Evolutionary conservation across 129 eudicot genomes (phyloP), one percentile per base, ranked within the genome.

Genomic region (Artemisia argyi): DNA sequence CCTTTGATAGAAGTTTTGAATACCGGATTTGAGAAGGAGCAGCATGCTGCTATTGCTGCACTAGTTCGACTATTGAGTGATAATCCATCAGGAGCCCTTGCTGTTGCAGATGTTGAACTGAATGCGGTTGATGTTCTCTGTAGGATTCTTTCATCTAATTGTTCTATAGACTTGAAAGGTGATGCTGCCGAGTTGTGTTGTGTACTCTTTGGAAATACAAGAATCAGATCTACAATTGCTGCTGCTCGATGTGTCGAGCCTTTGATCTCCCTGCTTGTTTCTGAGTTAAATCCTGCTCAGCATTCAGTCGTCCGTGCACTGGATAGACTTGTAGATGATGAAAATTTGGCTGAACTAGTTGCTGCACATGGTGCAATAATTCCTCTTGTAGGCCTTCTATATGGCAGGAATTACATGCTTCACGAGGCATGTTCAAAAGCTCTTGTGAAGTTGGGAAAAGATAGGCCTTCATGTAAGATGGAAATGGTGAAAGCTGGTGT

Each of bases 401-500:
- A 88, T 73, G 96, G 96, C 32, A 74, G 83, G 47, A 95, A 90
- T 81, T 86, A 84, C 75, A 80, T 84, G 85, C 97, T 95, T 67
- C 96, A 95, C 17, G 99, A 95, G 63, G 93, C 97, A 73, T 79
- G 83, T 67, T 95, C 99, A 5, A 75, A 90, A 83, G 99, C 99
- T 76, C 95, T 95, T 60, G 99, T 95, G 32, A 95, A 95, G 72
- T 66, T 95, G 78, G 99, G 99, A 26, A 95, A 95, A 85, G 99
- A 95, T 55, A 79, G 97, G 77, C 99, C 99, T 32, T 74, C 96
- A 1, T 95, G 89, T 84, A 95, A 95, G 83, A 95, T 86, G 89
- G 99, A 95, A 78, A 95, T 95, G 99, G 99, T 95, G 71, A 95
- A 88, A 84, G 96, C 99, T 73, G 97, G 99, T 42, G 91, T 88